These are phyloP conservation scores for Hortiboletus flavorubellus DNA, from an alignment of 768 basidiomycete genomes.

Conservation along the genomic window DNA sequence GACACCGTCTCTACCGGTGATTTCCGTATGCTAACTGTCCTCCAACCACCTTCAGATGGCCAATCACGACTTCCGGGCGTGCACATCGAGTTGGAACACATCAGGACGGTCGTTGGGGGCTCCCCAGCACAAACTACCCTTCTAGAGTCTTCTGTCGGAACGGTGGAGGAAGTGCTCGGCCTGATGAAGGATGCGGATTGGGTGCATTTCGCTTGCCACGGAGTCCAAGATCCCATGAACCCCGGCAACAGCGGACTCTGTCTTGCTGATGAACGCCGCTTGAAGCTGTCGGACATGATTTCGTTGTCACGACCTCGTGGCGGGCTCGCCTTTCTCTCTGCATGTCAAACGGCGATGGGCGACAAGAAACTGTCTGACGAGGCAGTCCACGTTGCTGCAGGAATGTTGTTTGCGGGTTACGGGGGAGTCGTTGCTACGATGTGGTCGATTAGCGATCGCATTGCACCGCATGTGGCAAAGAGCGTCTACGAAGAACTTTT, in stretches of 20 bases:
- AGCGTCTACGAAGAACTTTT: conserved; percentile 29
- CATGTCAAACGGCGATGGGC: conserved; percentile 3
- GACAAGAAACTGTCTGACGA: neutral
- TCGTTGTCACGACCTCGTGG: neutral
- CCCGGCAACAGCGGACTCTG: neutral
- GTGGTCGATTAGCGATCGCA: conserved; percentile 5
- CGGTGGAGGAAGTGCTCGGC: conserved; percentile 12
- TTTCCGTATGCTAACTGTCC: neutral
- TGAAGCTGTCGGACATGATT: neutral
- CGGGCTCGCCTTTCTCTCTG: conserved; percentile 1
- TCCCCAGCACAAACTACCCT: neutral
- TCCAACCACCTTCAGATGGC: conserved; percentile 17
- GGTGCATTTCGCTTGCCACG: conserved; percentile 3
- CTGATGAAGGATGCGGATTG: conserved; percentile 4
- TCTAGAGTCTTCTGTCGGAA: neutral
- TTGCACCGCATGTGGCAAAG: conserved; percentile 34
- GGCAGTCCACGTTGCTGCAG: neutral
- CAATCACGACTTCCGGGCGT: conserved; percentile 9
- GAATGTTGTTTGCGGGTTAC: conserved; percentile 35
- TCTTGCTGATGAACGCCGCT: neutral
- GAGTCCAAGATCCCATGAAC: neutral
- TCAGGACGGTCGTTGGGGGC: neutral
- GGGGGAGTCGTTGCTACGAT: conserved; percentile 5
- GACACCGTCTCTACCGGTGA: neutral
- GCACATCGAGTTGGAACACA: conserved; percentile 24